These are phyloP conservation scores for Paramecium tetraurelia DNA, from an alignment of 73 alveolate genomes.

Conservation along the genomic window DNA sequence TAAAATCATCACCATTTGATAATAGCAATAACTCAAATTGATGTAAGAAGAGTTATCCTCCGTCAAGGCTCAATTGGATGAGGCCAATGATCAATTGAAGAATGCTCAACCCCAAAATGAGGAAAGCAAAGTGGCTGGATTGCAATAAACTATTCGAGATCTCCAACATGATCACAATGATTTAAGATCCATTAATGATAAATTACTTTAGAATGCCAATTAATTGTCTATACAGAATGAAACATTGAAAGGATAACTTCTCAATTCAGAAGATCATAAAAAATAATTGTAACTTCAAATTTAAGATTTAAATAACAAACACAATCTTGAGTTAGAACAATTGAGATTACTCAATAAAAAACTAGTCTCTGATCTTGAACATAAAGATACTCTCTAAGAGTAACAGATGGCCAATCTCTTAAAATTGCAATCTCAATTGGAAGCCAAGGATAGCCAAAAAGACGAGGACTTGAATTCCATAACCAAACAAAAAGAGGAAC, in stretches of 20 bases:
- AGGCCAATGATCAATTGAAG: not conserved
- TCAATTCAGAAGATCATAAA: not conserved
- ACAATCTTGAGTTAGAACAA: not conserved
- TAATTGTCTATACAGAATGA: not conserved
- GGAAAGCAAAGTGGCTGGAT: not conserved
- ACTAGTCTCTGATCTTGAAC: not conserved
- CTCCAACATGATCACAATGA: not conserved
- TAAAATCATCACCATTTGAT: not conserved
- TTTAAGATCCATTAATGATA: not conserved
- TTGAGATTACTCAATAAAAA: not conserved
- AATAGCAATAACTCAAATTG: not conserved
- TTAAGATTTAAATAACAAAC: not conserved
- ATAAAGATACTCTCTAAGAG: not conserved
- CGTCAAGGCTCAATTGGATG: not conserved
- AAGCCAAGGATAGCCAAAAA: not conserved
- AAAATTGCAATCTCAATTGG: not conserved
- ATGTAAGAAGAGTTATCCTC: not conserved
- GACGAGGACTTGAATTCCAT: not conserved
- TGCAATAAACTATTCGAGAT: not conserved
- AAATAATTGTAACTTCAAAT: conserved; percentile 10
- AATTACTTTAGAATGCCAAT: not conserved
- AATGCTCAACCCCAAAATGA: not conserved
- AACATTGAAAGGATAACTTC: not conserved
- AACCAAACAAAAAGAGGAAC: not conserved
- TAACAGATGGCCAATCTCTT: not conserved